Evolutionary conservation across 805 yeast genomes (phyloP).

Genomic region (Hanseniaspora singularis): DNA sequence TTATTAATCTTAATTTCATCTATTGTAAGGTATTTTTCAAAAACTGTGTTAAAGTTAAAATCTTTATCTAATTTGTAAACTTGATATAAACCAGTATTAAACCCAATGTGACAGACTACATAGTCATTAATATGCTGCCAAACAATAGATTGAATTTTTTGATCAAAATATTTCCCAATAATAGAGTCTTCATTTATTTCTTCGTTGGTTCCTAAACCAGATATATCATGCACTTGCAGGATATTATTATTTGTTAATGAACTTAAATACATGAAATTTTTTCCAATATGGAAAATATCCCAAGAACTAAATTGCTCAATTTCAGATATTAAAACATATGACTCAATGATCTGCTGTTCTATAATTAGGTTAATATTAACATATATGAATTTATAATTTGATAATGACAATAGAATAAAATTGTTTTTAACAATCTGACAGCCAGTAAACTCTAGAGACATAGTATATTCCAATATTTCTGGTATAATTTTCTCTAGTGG

Average conservation of each 20-base stretch:
- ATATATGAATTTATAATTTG: slow-evolving; percentile 5
- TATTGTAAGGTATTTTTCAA: not conserved
- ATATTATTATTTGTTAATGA: slow-evolving; percentile 10
- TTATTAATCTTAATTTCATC: not conserved
- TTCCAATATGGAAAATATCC: not conserved
- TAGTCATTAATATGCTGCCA: not conserved
- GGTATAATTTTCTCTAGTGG: slow-evolving; percentile 2
- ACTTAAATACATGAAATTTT: not conserved
- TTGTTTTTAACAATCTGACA: not conserved
- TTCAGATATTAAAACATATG: not conserved
- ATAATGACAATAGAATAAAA: not conserved
- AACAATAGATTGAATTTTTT: not conserved
- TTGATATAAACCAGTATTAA: slow-evolving; percentile 10
- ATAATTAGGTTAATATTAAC: not conserved
- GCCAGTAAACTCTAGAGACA: slow-evolving; percentile 1
- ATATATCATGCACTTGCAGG: not conserved
- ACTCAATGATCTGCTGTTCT: not conserved
- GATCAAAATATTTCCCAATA: slow-evolving; percentile 5
- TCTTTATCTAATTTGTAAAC: not conserved
- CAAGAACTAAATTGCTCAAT: slow-evolving; percentile 8
- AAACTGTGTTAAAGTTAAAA: not conserved
- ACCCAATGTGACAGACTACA: not conserved
- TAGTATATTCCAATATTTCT: slow-evolving; percentile 7
- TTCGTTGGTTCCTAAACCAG: not conserved
- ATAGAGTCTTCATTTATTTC: slow-evolving; percentile 1